Evolutionary conservation across 2,329 filamentous ascomycete genomes (phyloP).

Genomic region (Colletotrichum tabaci): DNA sequence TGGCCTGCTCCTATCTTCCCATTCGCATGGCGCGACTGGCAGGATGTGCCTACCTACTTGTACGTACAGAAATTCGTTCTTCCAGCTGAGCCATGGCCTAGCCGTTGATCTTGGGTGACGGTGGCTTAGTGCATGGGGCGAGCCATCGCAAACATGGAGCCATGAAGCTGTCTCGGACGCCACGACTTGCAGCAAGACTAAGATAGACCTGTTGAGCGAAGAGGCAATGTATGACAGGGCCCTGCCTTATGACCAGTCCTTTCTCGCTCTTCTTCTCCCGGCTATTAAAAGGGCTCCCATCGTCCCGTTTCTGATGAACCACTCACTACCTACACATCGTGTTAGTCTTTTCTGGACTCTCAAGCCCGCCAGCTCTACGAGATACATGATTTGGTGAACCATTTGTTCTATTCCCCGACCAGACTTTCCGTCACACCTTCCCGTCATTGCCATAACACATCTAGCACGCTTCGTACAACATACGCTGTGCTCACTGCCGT

Average conservation of each 20-base stretch:
- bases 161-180: conserved; percentile 14
- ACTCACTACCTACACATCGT: background rate
- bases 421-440: conserved; percentile 4
- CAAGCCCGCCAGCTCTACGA: background rate
- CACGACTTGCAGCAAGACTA: conserved; percentile 11
- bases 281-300: conserved; percentile 22
- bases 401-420: background rate
- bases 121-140: conserved; percentile 13
- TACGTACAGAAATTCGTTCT: conserved; percentile 5
- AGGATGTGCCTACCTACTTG: conserved; percentile 2
- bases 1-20: conserved; percentile 1
- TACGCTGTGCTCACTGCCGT: conserved; percentile 21
- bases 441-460: background rate
- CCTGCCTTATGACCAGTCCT: background rate
- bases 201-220: background rate
- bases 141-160: conserved; percentile 10
- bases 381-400: background rate
- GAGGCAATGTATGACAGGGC: background rate
- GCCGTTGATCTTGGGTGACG: background rate
- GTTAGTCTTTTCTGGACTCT: background rate
- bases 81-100: background rate
- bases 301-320: background rate
- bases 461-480: conserved; percentile 2
- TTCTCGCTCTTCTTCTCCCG: background rate
- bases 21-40: conserved; percentile 3